Evolutionary conservation across 768 basidiomycete genomes (phyloP).

Genomic region (Rhodotorula babjevae): DNA sequence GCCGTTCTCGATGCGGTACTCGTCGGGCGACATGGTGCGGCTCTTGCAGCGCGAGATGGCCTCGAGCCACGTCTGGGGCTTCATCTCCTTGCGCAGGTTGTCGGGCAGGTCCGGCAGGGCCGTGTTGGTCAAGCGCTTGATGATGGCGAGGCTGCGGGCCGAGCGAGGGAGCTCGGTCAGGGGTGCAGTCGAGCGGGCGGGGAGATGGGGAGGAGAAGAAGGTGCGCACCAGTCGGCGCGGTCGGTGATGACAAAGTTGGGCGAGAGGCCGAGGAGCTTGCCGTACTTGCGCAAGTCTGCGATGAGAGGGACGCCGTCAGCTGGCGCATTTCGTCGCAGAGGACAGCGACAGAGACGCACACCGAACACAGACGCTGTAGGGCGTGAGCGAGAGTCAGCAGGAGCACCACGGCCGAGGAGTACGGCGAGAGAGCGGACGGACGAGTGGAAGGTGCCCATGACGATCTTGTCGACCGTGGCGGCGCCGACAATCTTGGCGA

Average conservation of each 20-base stretch:
- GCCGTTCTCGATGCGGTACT: slow-evolving; percentile 45
- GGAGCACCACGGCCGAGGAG: background rate
- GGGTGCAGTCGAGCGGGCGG: background rate
- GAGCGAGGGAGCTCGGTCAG: too few species aligned
- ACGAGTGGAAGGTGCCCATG: slow-evolving; percentile 48
- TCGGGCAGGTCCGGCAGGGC: background rate
- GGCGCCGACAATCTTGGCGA: slow-evolving; percentile 64
- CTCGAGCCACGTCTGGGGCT: slow-evolving; percentile 56
- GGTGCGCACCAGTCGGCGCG: slow-evolving; percentile 50
- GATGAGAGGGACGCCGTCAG: background rate
- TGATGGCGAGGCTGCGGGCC: slow-evolving; percentile 34
- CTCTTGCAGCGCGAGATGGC: slow-evolving; percentile 69
- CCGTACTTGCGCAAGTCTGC: slow-evolving; percentile 62
- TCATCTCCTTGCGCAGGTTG: slow-evolving; percentile 46
- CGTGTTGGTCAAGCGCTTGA: slow-evolving; percentile 23
- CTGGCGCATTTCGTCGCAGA: background rate
- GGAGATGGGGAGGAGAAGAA: background rate
- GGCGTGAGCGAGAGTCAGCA: background rate
- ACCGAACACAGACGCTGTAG: slow-evolving; percentile 31
- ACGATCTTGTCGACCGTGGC: slow-evolving; percentile 55
- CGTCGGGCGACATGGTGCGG: slow-evolving; percentile 58
- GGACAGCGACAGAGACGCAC: background rate
- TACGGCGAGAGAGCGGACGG: background rate
- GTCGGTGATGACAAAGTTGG: slow-evolving; percentile 78
- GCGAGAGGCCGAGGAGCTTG: slow-evolving; percentile 56